Conservation (phyloP, 2,329 filamentous ascomycete genomes). For the Ophiostoma fasciatum region DNA sequence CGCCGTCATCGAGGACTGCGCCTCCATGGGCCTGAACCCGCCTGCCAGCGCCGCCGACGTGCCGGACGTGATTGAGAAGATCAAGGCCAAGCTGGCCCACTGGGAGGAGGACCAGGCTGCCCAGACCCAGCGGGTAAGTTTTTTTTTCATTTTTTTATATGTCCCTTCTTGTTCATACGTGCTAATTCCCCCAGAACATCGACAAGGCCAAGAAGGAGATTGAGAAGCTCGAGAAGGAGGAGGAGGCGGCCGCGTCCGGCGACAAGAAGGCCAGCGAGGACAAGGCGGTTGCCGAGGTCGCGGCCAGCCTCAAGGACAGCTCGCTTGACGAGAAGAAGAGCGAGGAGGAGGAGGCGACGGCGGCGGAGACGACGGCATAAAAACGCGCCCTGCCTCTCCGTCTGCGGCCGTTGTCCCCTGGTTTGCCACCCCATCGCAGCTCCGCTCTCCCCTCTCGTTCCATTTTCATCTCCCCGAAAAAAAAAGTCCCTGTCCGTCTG, state of each 20-base stretch:
- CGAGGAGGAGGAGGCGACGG: slow-evolving; percentile 19
- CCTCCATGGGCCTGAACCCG: slow-evolving; percentile 70
- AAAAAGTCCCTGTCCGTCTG: too few relatives aligned
- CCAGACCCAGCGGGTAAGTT: slow-evolving; percentile 77
- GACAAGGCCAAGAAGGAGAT: slow-evolving; percentile 95
- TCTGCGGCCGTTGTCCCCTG: too few relatives aligned
- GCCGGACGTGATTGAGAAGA: slow-evolving; percentile 65
- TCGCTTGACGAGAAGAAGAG: slow-evolving; percentile 38
- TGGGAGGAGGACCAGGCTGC: slow-evolving; percentile 85
- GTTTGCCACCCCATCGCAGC: too few relatives aligned
- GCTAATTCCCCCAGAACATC: slow-evolving; percentile 54
- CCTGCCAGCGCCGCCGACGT: slow-evolving; percentile 79
- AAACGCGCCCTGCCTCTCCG: too few relatives aligned
- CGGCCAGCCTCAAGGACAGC: slow-evolving; percentile 35
- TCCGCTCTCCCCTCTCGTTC: too few relatives aligned
- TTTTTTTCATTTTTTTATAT: background rate
- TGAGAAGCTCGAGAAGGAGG: slow-evolving; percentile 64
- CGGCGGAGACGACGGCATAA: slow-evolving; percentile 7
- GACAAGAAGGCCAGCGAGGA: slow-evolving; percentile 26
- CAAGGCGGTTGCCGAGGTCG: slow-evolving; percentile 38
- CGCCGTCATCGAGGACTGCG: slow-evolving; percentile 81
- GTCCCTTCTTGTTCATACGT: slow-evolving; percentile 14
- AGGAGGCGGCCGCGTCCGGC: slow-evolving; percentile 33
- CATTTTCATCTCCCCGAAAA: too few relatives aligned
- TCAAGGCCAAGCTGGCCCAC: slow-evolving; percentile 77